Conservation (phyloP, 176 grass and related monocot species). For the Melocanna baccifera region DNA sequence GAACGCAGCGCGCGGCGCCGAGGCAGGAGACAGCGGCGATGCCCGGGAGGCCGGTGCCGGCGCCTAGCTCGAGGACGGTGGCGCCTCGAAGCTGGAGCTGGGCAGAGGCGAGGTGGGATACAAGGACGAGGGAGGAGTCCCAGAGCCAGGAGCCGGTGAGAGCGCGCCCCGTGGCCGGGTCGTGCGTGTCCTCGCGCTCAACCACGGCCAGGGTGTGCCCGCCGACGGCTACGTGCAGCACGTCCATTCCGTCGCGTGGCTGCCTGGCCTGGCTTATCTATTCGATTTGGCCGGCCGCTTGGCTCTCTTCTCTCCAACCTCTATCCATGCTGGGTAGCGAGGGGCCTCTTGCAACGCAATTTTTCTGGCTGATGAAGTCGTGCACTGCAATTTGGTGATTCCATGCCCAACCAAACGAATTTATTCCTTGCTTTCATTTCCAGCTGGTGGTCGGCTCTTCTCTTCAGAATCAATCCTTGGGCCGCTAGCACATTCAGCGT, state of each 20-base stretch:
- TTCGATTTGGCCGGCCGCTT: neutral
- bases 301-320: neutral
- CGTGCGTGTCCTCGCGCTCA: conserved; percentile 44
- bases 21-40: conserved; percentile 44
- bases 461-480: neutral
- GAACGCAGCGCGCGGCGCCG: conserved; percentile 52
- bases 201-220: conserved; percentile 34
- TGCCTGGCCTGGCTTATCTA: neutral
- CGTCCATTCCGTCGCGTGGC: neutral
- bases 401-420: neutral
- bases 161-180: conserved; percentile 51
- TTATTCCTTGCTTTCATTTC: neutral
- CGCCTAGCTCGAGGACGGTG: conserved; percentile 70
- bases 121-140: conserved; percentile 59
- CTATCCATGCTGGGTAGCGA: neutral
- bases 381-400: neutral
- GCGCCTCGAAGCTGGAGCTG: conserved; percentile 12
- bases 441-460: neutral
- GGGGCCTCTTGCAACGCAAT: neutral
- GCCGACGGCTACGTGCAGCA: conserved; percentile 33
- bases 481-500: no score
- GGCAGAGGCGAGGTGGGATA: conserved; percentile 32
- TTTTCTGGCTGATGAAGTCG: neutral
- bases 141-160: conserved; percentile 75
- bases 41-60: conserved; percentile 61